Evolutionary conservation across 2,329 filamentous ascomycete species (phyloP), one percentile per base, ranked within the genome.

Genomic region (Diaporthe sp.): DNA sequence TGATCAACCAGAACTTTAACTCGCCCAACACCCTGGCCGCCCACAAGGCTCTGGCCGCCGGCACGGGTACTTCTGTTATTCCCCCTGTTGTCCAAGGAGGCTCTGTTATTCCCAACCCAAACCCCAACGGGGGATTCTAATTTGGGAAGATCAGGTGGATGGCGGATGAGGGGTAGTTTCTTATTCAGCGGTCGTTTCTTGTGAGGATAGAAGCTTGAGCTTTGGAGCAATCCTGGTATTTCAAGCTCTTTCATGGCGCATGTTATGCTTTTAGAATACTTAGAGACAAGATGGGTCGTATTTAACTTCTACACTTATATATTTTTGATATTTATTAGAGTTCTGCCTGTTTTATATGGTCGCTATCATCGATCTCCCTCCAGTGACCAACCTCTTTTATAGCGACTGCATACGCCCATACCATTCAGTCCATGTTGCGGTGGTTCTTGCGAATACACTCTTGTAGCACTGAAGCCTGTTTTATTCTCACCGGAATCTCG

Each of bases 1-100:
- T 87, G 55, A 85, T 89, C 82, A 89, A 89, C 82, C 86, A 87
- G 80, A 83, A 84, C 80, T 85, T 86, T n/a, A 78, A 83, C 78
- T 77, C 82, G 37, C 79, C 80, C 76, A 83, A 83, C 76, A 87
- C 83, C 61, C 83, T 88, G 25, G 76, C 80, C 19, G 80, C 80
- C 34, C 83, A 87, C 80, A 83, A 81, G 78, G 80, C 81, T 22
- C 78, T 83, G 2, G 86, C 86, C 12, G 83, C 82, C 5, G 61
- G 74, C 19, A 83, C 83, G 17, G 79, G 73, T 8, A 73, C 77
- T 3, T 82, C 84, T 0, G 77, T 83, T 13, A 79, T 84, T 10
- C 85, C 84, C 25, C 72, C 79, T 4, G 67, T 77, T 4, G 75
- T 84, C 58, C 82, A 84, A 78, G 84, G 83, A 13, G 86, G 86